phyloP scores from a whole-genome alignment of 495 filamentous ascomycete genomes.

The Pyrenula massariospora region DNA sequence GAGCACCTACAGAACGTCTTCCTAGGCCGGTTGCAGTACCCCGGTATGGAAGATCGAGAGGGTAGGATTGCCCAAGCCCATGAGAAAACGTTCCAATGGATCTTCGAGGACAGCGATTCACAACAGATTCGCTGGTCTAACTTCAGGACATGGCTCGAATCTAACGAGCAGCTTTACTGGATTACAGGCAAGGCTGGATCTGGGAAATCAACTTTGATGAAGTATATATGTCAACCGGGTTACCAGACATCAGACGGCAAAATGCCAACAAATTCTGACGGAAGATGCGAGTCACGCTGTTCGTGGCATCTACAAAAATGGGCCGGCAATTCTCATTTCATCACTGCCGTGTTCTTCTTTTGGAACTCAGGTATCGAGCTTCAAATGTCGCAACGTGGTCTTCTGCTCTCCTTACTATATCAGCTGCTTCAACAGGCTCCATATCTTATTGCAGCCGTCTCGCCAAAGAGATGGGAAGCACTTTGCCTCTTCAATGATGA shows the following conservation, averaged over 20 bases:
- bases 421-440: constrained; percentile 14
- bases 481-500: too few relatives aligned
- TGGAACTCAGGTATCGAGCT: constrained; percentile 12
- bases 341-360: constrained; percentile 18
- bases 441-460: constrained; percentile 15
- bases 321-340: constrained; percentile 6
- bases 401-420: constrained; percentile 16
- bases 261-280: too few relatives aligned
- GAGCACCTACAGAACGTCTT: too few relatives aligned
- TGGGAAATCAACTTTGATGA: constrained; percentile 34
- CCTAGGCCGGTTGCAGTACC: too few relatives aligned
- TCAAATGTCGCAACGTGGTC: constrained; percentile 14
- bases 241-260: constrained; percentile 1
- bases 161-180: constrained; percentile 25
- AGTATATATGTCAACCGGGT: constrained; percentile 15
- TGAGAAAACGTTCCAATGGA: neutral
- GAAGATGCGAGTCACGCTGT: too few relatives aligned
- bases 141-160: neutral
- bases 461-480: constrained; percentile 6
- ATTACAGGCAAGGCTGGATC: constrained; percentile 30
- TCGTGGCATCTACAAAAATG: constrained; percentile 6
- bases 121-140: neutral
- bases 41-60: too few relatives aligned
- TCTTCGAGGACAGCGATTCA: too few relatives aligned
- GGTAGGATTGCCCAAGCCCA: too few relatives aligned